These are phyloP conservation scores for Galerina sulciceps DNA, from an alignment of 768 basidiomycete genomes.

Conservation along the genomic window DNA sequence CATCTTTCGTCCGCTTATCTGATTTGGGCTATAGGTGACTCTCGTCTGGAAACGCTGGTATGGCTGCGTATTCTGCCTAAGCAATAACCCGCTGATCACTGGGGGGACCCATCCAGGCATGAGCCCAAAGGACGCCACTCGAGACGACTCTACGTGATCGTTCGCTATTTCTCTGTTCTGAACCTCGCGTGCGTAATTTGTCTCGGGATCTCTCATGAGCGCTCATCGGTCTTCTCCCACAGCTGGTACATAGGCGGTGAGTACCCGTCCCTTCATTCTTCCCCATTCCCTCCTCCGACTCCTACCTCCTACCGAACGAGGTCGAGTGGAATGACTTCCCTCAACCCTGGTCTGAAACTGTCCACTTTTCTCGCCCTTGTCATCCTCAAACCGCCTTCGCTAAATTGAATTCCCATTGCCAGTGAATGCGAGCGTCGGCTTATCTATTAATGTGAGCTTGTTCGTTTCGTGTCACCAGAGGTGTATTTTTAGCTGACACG, in stretches of 20 bases:
- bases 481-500: neutral
- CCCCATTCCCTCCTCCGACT: neutral
- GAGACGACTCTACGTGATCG: slow-evolving; percentile 13
- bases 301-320: neutral
- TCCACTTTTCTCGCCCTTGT: neutral
- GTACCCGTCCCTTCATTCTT: neutral
- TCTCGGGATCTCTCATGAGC: neutral
- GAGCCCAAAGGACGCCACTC: neutral
- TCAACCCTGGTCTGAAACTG: neutral
- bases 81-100: no score
- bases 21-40: slow-evolving; percentile 6
- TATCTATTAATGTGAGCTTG: slow-evolving; percentile 17
- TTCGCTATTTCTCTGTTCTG: slow-evolving; percentile 23
- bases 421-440: slow-evolving; percentile 20
- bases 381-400: neutral
- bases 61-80: neutral
- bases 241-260: slow-evolving; percentile 25
- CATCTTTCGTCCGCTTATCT: neutral
- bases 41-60: slow-evolving; percentile 26
- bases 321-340: neutral
- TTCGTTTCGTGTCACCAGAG: neutral
- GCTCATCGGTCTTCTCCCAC: neutral
- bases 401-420: neutral
- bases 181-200: slow-evolving; percentile 19
- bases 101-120: no score